Conservation (phyloP, 1,284 basidiomycete species). For the Farysia itapuensis region DNA sequence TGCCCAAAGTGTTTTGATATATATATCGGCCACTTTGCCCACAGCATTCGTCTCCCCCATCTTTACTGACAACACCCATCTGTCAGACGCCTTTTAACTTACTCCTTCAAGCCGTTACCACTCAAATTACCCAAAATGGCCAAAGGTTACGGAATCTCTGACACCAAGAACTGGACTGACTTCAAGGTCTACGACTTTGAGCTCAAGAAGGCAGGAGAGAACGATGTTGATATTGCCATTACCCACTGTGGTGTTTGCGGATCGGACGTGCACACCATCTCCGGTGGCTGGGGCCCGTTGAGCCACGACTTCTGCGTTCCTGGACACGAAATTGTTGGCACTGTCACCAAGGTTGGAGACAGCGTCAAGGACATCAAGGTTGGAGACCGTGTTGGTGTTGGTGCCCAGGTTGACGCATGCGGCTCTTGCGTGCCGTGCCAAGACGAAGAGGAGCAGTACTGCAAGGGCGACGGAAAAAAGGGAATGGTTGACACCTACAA, state of each 20-base stretch:
- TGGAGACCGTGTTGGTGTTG: slow-evolving; percentile 70
- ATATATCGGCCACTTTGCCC: too few species aligned
- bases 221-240: slow-evolving; percentile 55
- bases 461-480: slow-evolving; percentile 46
- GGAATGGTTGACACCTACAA: slow-evolving; percentile 61
- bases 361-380: slow-evolving; percentile 68
- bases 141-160: slow-evolving; percentile 54
- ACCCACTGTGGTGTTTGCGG: slow-evolving; percentile 56
- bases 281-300: slow-evolving; percentile 55
- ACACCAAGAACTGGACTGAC: slow-evolving; percentile 57
- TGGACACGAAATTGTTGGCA: slow-evolving; percentile 70
- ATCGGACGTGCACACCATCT: slow-evolving; percentile 50
- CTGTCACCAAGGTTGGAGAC: slow-evolving; percentile 60
- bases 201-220: slow-evolving; percentile 52
- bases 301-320: slow-evolving; percentile 59
- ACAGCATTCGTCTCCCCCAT: too few species aligned
- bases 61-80: too few species aligned
- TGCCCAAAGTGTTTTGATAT: too few species aligned
- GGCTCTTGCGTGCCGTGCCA: slow-evolving; percentile 65
- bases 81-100: too few species aligned
- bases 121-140: slow-evolving; percentile 19
- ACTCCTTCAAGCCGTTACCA: neutral
- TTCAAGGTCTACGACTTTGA: slow-evolving; percentile 58
- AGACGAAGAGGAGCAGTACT: slow-evolving; percentile 53
- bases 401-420: slow-evolving; percentile 64